These are phyloP conservation scores for Sporothrix luriei DNA, from an alignment of 2,329 filamentous ascomycete genomes.

Conservation along the genomic window DNA sequence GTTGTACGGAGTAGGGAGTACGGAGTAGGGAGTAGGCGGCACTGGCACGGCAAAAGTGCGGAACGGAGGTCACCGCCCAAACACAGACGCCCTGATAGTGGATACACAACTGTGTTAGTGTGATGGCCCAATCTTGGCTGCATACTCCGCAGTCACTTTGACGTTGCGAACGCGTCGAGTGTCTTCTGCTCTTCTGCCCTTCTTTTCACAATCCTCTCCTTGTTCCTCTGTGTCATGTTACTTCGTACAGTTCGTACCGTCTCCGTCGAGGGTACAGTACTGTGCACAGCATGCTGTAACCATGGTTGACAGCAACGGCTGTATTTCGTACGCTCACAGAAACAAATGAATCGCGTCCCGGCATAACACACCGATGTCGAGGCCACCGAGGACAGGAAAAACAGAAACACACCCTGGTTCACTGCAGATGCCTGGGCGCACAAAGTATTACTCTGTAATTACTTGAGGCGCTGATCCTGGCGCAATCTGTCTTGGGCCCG, in stretches of 20 bases:
- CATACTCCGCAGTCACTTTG: neutral
- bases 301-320: neutral
- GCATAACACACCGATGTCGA: neutral
- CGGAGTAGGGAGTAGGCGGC: no score
- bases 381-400: neutral
- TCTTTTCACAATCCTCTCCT: no score
- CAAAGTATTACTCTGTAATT: no score
- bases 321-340: no score
- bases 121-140: neutral
- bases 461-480: neutral
- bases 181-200: no score
- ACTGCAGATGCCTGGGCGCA: neutral
- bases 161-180: neutral
- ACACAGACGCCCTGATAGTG: conserved; percentile 5
- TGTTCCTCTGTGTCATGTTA: no score
- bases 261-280: no score
- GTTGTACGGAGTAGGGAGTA: no score
- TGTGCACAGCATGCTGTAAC: no score
- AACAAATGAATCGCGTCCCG: no score
- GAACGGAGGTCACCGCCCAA: neutral
- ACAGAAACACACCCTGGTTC: conserved; percentile 18
- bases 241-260: no score
- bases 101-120: neutral
- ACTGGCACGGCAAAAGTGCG: neutral
- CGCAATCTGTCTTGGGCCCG: no score